Base-by-base conservation (phyloP, 2,329 filamentous ascomycete genomes). In the Fusarium praegraminearum region DNA sequence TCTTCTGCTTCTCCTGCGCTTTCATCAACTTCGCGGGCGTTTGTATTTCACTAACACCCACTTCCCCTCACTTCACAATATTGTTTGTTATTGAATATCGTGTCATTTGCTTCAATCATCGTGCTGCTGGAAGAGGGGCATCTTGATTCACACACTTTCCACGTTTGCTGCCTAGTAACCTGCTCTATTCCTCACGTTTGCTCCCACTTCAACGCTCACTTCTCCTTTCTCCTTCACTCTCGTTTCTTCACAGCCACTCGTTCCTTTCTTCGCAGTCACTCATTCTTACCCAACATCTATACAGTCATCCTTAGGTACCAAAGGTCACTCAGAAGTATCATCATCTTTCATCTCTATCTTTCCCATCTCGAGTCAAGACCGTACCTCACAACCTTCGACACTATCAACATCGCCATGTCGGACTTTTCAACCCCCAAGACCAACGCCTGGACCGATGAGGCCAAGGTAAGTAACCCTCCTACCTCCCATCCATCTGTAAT, bases 361-460 rank as follows among this genome's bases (percentile, higher is more conserved):
- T 26, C 13, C 44, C 12, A 44, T 30, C 28, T 41, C 36, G 28
- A 50, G 41, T n/a, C 26, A 41, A 36, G 11, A 41, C n/a, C 20
- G 22, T 11, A 40, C 36, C 38, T n/a, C 18, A 33, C 35, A 16
- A 3, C 33, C 22, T 30, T 22, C n/a, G 35, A 20, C 22, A 43
- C 35, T 26, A 53, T 38, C 50, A 49, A 16, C n/a, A 38, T 44
- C 49, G 57, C 32, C 12, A 80, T 79, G 74, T 72, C 72, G 30
- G 74, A 67, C 3, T 64, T 49, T 10, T 41, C 35, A n/a, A 40
- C 59, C n/a, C 44, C 63, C 33, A 72, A 70, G 35, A 38, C 62
- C 13, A 78, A 79, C 41, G 70, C 76, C 1, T 81, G 80, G 80
- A 81, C 78, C 2, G 79, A 81, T 1, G 75, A 78, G 5, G 79